These are phyloP conservation scores for Nasturtium officinale DNA, from an alignment of 345 rosid genomes.

Conservation along the genomic window DNA sequence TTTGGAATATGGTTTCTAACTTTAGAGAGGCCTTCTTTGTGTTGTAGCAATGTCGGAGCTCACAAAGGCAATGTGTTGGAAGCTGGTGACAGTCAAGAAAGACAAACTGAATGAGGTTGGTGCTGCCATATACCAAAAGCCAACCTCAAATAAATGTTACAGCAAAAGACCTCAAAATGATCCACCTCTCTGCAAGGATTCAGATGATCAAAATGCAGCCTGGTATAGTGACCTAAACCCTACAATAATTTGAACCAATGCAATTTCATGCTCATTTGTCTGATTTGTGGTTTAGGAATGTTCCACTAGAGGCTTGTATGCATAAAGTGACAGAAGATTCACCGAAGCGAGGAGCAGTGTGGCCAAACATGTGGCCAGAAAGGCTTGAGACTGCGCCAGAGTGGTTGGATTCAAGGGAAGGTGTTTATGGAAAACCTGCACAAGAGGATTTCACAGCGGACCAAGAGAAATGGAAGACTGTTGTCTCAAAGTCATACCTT, in stretches of 20 bases:
- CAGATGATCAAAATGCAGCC: constrained; percentile 74
- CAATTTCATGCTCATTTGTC: constrained; percentile 13
- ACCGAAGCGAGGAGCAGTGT: constrained; percentile 62
- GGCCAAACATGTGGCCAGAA: constrained; percentile 77
- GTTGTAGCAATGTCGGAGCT: constrained; percentile 69
- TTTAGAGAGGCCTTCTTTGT: constrained; percentile 15
- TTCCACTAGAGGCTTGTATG: constrained; percentile 79
- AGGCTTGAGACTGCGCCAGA: constrained; percentile 69
- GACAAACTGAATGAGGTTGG: constrained; percentile 63
- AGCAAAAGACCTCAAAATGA: constrained; percentile 52
- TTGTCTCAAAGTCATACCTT: constrained; percentile 61
- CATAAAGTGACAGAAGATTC: constrained; percentile 62
- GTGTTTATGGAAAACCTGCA: constrained; percentile 72
- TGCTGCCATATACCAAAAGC: constrained; percentile 72
- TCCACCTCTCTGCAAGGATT: constrained; percentile 69
- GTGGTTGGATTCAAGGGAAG: constrained; percentile 66
- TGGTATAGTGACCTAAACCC: constrained; percentile 49
- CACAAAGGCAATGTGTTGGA: constrained; percentile 79
- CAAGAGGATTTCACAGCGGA: constrained; percentile 66
- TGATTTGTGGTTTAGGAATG: constrained; percentile 55
- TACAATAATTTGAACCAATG: not conserved
- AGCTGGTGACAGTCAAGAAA: constrained; percentile 54
- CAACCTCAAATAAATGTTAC: constrained; percentile 66
- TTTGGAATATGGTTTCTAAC: constrained; percentile 24
- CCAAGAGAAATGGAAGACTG: constrained; percentile 67